Evolutionary conservation across 345 rosid genomes (phyloP).

Genomic region (Bruguiera gymnorhiza): DNA sequence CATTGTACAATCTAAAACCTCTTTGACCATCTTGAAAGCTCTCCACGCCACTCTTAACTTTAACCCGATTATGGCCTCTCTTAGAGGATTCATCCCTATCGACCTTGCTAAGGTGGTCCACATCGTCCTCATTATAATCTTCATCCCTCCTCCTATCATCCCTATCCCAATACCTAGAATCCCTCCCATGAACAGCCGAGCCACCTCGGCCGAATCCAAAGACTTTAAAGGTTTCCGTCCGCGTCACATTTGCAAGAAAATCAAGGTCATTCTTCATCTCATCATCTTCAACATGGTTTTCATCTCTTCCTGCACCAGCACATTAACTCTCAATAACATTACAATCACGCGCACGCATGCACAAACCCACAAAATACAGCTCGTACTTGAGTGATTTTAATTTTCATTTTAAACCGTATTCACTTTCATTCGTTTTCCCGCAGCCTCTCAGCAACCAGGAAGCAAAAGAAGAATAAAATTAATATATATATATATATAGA

Average conservation of each 20-base stretch:
- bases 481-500: no score
- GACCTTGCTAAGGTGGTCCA: slow-evolving; percentile 23
- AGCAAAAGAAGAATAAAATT: neutral
- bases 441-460: slow-evolving; percentile 18
- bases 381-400: neutral
- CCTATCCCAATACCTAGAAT: slow-evolving; percentile 90
- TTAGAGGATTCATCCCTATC: slow-evolving; percentile 28
- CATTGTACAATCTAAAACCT: slow-evolving; percentile 75
- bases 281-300: slow-evolving; percentile 33
- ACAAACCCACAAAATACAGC: no score
- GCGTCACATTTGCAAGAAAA: slow-evolving; percentile 83
- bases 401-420: neutral
- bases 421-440: neutral
- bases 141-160: slow-evolving; percentile 93
- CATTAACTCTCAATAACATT: no score
- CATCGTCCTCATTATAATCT: slow-evolving; percentile 69
- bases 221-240: slow-evolving; percentile 46
- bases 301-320: slow-evolving; percentile 36
- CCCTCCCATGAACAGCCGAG: slow-evolving; percentile 64
- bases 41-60: slow-evolving; percentile 12
- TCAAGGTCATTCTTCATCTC: slow-evolving; percentile 49
- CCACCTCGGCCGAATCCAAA: slow-evolving; percentile 66
- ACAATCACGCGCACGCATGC: no score
- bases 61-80: slow-evolving; percentile 19
- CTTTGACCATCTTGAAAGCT: neutral